Evolutionary conservation across 805 yeast genomes (phyloP).

Genomic region (Nakazawaea pomicola): DNA sequence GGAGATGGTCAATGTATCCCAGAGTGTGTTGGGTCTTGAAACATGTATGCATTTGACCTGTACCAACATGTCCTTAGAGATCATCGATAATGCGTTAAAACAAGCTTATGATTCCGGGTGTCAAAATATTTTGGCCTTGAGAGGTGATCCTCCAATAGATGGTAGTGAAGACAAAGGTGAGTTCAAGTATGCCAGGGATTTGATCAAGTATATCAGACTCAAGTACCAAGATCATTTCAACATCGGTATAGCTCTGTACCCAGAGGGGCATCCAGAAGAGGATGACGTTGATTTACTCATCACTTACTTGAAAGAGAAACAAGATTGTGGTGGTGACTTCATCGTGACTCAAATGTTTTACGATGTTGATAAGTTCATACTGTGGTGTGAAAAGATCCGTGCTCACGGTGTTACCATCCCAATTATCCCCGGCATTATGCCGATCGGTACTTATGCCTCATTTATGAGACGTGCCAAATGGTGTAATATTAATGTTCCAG

Average conservation of each 20-base stretch:
- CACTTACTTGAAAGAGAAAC: conserved; percentile 72
- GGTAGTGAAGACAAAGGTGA: conserved; percentile 76
- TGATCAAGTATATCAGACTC: conserved; percentile 67
- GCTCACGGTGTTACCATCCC: conserved; percentile 75
- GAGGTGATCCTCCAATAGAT: conserved; percentile 92
- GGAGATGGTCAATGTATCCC: conserved; percentile 88
- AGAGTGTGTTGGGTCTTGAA: conserved; percentile 84
- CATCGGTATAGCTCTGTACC: conserved; percentile 96
- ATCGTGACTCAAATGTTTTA: conserved; percentile 97
- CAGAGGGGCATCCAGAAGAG: conserved; percentile 96
- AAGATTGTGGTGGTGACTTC: conserved; percentile 92
- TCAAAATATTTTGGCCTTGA: conserved; percentile 86
- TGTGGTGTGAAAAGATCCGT: conserved; percentile 74
- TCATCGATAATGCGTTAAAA: conserved; percentile 79
- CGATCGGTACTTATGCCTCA: conserved; percentile 91
- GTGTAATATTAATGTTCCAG: conserved; percentile 84
- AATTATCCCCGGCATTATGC: conserved; percentile 97
- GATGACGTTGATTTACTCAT: conserved; percentile 46
- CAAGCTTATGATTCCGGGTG: conserved; percentile 90
- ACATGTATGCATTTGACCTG: conserved; percentile 98
- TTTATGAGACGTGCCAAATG: conserved; percentile 91
- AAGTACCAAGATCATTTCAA: conserved; percentile 86
- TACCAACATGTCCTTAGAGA: conserved; percentile 81
- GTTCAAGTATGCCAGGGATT: conserved; percentile 83
- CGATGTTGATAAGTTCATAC: conserved; percentile 84